Percentiles rank a stretch among this genome's conserved stretches.
Evolutionary conservation across 768 basidiomycete genomes (phyloP).

Genomic region (Kwoniella sp.): DNA sequence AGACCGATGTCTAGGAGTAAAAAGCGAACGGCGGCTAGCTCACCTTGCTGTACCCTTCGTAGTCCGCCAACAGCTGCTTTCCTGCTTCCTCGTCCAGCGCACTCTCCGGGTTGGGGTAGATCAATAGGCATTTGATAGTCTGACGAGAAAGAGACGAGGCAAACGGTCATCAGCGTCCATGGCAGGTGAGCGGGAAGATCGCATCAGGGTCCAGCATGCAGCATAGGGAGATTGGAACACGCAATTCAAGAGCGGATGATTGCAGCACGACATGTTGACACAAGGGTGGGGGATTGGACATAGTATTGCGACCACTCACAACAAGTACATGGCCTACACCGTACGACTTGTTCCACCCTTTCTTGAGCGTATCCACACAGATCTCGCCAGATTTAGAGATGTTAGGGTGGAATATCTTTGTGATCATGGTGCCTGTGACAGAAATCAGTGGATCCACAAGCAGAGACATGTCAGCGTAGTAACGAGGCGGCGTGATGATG

Average conservation of each 20-base stretch:
- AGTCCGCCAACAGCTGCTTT: constrained; percentile 82
- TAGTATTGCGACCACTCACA: constrained; percentile 35
- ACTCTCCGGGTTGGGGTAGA: constrained; percentile 95
- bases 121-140: constrained; percentile 91
- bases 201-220: no score
- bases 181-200: no score
- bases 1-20: not conserved
- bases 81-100: constrained; percentile 96
- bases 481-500: no score
- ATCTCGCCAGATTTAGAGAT: constrained; percentile 88
- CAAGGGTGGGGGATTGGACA: no score
- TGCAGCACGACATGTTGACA: no score
- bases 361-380: constrained; percentile 95
- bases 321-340: constrained; percentile 89
- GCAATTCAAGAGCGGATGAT: no score
- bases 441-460: no score
- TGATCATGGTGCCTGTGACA: constrained; percentile 75
- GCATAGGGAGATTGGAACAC: no score
- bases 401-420: constrained; percentile 97
- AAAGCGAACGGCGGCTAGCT: constrained; percentile 1
- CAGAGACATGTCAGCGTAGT: not conserved
- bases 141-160: constrained; percentile 9
- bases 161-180: not conserved
- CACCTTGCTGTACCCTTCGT: constrained; percentile 73
- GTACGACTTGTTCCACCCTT: constrained; percentile 91